These are phyloP conservation scores for Crotalaria pallida DNA, from an alignment of 306 rosid genomes.

Conservation along the genomic window DNA sequence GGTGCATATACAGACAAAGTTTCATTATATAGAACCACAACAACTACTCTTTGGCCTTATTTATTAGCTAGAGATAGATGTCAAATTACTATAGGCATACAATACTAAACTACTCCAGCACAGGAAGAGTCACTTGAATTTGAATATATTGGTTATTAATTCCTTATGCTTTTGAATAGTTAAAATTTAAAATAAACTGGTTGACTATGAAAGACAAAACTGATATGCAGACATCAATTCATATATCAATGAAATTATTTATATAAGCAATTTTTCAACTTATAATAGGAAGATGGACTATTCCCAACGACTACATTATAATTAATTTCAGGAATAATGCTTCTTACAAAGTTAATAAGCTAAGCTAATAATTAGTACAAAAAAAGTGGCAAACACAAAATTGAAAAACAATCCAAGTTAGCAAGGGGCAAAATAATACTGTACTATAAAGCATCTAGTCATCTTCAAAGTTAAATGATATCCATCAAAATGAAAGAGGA, in stretches of 20 bases:
- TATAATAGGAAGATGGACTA: not conserved
- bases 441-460: not conserved
- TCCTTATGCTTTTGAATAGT: not conserved
- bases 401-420: slow-evolving; percentile 1
- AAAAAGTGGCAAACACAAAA: not conserved
- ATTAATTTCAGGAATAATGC: not conserved
- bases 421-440: not conserved
- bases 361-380: not conserved
- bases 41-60: slow-evolving; percentile 1
- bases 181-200: slow-evolving; percentile 5
- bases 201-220: slow-evolving; percentile 17
- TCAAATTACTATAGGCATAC: not conserved
- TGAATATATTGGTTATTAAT: not conserved
- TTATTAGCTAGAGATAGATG: slow-evolving; percentile 8
- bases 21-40: not conserved
- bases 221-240: not conserved
- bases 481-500: slow-evolving; percentile 2
- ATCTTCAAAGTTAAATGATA: slow-evolving; percentile 11
- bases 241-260: not conserved
- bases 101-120: not conserved
- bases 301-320: not conserved
- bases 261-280: slow-evolving; percentile 9
- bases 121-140: not conserved
- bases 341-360: not conserved
- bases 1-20: not conserved